These are phyloP conservation scores for Isabelozyma gotoi DNA, from an alignment of 805 yeast species.

Conservation along the genomic window DNA sequence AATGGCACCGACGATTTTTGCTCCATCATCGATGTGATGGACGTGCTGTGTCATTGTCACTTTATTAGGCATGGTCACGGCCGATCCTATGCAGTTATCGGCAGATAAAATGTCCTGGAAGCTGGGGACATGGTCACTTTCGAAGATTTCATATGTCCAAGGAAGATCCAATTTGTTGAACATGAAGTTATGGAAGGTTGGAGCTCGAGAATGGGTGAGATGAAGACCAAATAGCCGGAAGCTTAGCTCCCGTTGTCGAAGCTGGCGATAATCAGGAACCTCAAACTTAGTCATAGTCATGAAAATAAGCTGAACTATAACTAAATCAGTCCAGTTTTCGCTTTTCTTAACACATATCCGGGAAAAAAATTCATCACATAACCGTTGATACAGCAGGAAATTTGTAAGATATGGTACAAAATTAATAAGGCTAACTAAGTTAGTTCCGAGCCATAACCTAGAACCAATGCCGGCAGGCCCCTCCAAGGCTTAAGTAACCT, in stretches of 20 bases:
- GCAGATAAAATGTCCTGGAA: slow-evolving; percentile 12
- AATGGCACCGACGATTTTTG: slow-evolving; percentile 31
- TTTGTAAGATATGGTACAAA: no score
- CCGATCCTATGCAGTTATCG: slow-evolving; percentile 21
- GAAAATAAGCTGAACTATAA: no score
- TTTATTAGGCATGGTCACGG: slow-evolving; percentile 34
- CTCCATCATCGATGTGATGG: slow-evolving; percentile 25
- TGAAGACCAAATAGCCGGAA: slow-evolving; percentile 22
- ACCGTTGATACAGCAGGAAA: no score
- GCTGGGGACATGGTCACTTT: slow-evolving; percentile 17
- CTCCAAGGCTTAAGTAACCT: no score
- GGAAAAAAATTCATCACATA: no score
- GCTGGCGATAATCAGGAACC: not conserved
- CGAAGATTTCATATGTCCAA: slow-evolving; percentile 22
- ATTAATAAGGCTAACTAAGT: no score
- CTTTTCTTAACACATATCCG: no score
- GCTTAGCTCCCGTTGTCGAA: slow-evolving; percentile 2
- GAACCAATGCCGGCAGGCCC: no score
- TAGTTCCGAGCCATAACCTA: no score
- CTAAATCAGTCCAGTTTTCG: no score
- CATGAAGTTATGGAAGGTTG: slow-evolving; percentile 23
- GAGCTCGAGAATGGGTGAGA: slow-evolving; percentile 25
- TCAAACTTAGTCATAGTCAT: not conserved
- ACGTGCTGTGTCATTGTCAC: slow-evolving; percentile 23
- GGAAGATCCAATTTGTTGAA: slow-evolving; percentile 19